Evolutionary conservation across 2,329 filamentous ascomycete species (phyloP), one percentile per base, ranked within the genome.

Genomic region (Gnomoniopsis sp.): DNA sequence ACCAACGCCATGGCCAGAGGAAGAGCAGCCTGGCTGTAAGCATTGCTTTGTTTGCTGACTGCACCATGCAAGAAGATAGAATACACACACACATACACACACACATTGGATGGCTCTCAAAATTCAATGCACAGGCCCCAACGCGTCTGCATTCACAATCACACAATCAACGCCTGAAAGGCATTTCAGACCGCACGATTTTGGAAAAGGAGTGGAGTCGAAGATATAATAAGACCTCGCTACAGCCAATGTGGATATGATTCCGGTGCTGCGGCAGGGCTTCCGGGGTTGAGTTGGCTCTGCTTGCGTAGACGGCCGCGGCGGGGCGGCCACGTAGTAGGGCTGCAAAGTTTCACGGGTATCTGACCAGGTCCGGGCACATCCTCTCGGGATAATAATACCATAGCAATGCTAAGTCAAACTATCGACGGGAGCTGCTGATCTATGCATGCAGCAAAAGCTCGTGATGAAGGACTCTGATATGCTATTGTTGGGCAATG

Each of bases 151-250:
- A 41, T 17, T 15, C 12, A 17, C 36, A 41, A 41, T 41, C 33
- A 15, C 36, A 17, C 6, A 41, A 17, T 21, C 26, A 30, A 30
- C 26, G 26, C 26, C 26, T 30, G 26, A 30, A 30, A 4, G 4
- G 26, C 8, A 30, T 4, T 30, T 4, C 8, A 4, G 8, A 30
- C 4, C 26, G 8, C 8, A 30, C 8, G 26, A 30, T 30, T 30
- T 8, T 30, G 26, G 8, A 30, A 30, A 30, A 30, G 26, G 8
- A 55, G 26, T 43, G 55, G 49, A 38, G 48, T 44, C 53, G 8
- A 33, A 46, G 53, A 53, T 60, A 60, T 57, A 60, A 60, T 57
- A 60, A 60, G 58, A 12, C 36, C 36, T 41, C 36, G 36, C 36
- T 41, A 8, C 4, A 30, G 14, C 12, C 36, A 17, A 41, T 41